Base-by-base conservation (phyloP, 2,329 filamentous ascomycete species). In the Botrytis pseudocinerea region DNA sequence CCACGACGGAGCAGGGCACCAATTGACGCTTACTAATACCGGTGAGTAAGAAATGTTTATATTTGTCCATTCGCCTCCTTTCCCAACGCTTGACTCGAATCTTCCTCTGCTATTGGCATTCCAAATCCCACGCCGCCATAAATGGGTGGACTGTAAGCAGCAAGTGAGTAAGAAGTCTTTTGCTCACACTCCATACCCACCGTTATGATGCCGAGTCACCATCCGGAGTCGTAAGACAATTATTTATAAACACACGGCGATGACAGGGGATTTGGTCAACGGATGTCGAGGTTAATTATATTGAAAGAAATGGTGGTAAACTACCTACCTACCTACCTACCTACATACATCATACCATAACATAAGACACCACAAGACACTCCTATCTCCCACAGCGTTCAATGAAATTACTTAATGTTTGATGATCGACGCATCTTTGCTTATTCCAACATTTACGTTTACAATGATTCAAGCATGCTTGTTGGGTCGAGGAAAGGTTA, bases 161-260 rank as follows among this genome's bases (percentile, higher is more conserved):
- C 9, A 48, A 18, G 20, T 18, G 42, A 65, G 63, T 68, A 57
- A 68, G 65, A 68, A 68, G 65, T 68, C 9, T 68, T 57, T 68
- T 32, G 16, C 65, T 68, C 35, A 42, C 7, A n/a, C 44, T 63
- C 25, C 18, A 22, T 9, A 20, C 42, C 25, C 32, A 22, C 20
- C 9, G 10, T 25, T 18, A 25, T 57, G 48, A 28, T 42, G 5
- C 35, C 42, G 22, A 32, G n/a, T 25, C 35, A 9, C 32, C 14
- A 14, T 57, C 35, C 22, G 25, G 25, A 57, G 48, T n/a, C 16
- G 54, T 42, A 25, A 14, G 51, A 42, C 9, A 38, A 42, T 20
- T 38, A 28, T n/a, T 18, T 25, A 18, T 35, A 38, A 10, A 42
- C 42, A 68, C n/a, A 9, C 38, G 35, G 16, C 28, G 35, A 42